Evolutionary conservation across 2,329 filamentous ascomycete genomes (phyloP), one percentile per base, ranked within the genome.

Genomic region (Drechslerella coelobrocha): DNA sequence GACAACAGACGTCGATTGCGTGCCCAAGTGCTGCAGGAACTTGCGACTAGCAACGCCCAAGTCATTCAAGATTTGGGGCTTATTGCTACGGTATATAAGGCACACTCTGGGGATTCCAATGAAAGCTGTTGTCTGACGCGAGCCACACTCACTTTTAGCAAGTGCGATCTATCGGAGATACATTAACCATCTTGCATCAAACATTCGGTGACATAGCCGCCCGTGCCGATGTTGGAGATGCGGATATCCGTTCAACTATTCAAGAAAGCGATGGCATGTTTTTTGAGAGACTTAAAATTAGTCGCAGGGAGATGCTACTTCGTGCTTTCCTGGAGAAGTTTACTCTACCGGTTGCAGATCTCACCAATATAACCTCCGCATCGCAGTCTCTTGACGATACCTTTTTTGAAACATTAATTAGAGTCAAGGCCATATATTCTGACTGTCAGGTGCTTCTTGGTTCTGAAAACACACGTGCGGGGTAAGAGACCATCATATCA

Each of bases 401-500:
- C 0, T 99, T 97, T 80, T 99, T 97, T 77, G 79, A 84, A 14
- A 81, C 89, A 2, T 82, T 99, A 14, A 83, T 83, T 19, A 89
- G 91, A 76, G 89, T 92, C 2, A 97, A 96, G 79, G 89, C 86
- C 75, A 92, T 99, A 61, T 88, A 91, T 76, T 87, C 88, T 73
- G 93, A 97, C 76, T 96, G 92, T 75, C 90, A 97, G 77, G 83
- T 96, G 29, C 81, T 99, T 3, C 85, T 99, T 0, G 93, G 92
- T 1, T 90, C 92, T 27, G 92, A 97, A 78, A 91, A 92, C 75
- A 92, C 97, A 79, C 88, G 88, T 7, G 74, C 72, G 23, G 75
- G 75, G 74, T 75, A 59, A 26, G 48, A 27, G 12, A 2, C 41
- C 24, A 23, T 26, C 17, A 45, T 17, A 23, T 57, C 39, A 41